Percentiles rank a stretch among this genome's conserved stretches.
phyloP scores from a whole-genome alignment of 306 rosid genomes.

The Sechiopsis laciniata region DNA sequence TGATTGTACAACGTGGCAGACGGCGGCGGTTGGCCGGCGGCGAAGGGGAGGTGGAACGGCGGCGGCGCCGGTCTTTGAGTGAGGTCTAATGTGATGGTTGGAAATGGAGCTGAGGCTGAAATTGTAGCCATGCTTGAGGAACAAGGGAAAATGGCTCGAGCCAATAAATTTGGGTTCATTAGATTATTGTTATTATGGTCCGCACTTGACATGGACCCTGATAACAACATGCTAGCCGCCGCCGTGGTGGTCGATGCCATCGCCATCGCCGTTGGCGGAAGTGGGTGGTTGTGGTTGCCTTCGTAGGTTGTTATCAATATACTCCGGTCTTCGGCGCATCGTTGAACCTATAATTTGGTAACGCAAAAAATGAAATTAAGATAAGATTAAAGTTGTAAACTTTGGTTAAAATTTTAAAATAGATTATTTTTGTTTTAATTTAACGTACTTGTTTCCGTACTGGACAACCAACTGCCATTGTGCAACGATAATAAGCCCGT shows the following conservation, averaged over 20 bases:
- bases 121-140: slow-evolving; percentile 76
- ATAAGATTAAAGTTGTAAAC: no score
- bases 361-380: no score
- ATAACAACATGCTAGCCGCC: slow-evolving; percentile 78
- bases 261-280: slow-evolving; percentile 94
- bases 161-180: slow-evolving; percentile 74
- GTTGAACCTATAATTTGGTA: slow-evolving; percentile 53
- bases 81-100: slow-evolving; percentile 77
- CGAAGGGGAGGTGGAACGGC: slow-evolving; percentile 60
- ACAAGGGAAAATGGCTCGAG: slow-evolving; percentile 75
- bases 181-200: slow-evolving; percentile 40
- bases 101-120: slow-evolving; percentile 90
- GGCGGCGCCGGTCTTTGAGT: slow-evolving; percentile 50
- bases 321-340: slow-evolving; percentile 79
- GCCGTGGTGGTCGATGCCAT: slow-evolving; percentile 92
- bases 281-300: slow-evolving; percentile 92
- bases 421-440: not conserved
- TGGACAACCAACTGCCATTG: slow-evolving; percentile 95
- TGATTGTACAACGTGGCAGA: slow-evolving; percentile 48
- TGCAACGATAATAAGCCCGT: slow-evolving; percentile 87
- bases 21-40: no score
- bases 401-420: no score
- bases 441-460: slow-evolving; percentile 88
- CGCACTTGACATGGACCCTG: slow-evolving; percentile 85
- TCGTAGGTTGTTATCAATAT: slow-evolving; percentile 87